Evolutionary conservation across 129 eudicot genomes (phyloP).

Genomic region (Chrysanthemum seticuspe): DNA sequence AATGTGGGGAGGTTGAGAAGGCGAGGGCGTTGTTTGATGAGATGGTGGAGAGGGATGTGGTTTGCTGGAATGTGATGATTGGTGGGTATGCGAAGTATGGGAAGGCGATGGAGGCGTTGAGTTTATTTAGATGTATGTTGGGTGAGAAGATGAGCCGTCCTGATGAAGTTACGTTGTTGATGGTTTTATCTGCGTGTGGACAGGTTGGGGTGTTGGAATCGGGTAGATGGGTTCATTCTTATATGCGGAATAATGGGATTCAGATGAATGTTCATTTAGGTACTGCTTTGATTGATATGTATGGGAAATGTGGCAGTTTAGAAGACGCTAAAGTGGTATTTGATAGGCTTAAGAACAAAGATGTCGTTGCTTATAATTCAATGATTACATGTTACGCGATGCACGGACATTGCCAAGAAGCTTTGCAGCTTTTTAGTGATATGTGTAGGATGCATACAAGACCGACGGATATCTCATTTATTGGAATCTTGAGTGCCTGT

Average conservation of each 20-base stretch:
- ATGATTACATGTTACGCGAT: conserved; percentile 79
- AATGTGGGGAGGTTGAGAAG: conserved; percentile 50
- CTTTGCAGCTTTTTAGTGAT: conserved; percentile 43
- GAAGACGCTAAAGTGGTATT: conserved; percentile 61
- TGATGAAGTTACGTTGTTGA: conserved; percentile 60
- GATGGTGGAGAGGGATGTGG: conserved; percentile 57
- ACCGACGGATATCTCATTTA: conserved; percentile 68
- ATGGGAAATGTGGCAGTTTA: conserved; percentile 75
- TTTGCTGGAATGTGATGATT: conserved; percentile 90
- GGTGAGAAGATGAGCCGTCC: conserved; percentile 39
- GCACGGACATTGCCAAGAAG: conserved; percentile 65
- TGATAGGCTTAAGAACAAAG: conserved; percentile 50
- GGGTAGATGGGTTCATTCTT: conserved; percentile 81
- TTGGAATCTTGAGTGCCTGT: conserved; percentile 70
- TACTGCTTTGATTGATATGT: conserved; percentile 79
- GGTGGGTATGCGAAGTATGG: conserved; percentile 74
- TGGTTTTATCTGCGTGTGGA: conserved; percentile 70
- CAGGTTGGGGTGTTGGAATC: conserved; percentile 79
- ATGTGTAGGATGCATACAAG: conserved; percentile 34
- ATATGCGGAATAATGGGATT: conserved; percentile 28
- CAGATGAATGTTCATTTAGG: conserved; percentile 53
- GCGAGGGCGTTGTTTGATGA: conserved; percentile 66
- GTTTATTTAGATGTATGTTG: conserved; percentile 57
- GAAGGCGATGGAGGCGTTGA: conserved; percentile 59
- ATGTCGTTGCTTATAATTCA: conserved; percentile 62